Evolutionary conservation across 1,284 basidiomycete genomes (phyloP).

Genomic region (Malassezia obtusa): DNA sequence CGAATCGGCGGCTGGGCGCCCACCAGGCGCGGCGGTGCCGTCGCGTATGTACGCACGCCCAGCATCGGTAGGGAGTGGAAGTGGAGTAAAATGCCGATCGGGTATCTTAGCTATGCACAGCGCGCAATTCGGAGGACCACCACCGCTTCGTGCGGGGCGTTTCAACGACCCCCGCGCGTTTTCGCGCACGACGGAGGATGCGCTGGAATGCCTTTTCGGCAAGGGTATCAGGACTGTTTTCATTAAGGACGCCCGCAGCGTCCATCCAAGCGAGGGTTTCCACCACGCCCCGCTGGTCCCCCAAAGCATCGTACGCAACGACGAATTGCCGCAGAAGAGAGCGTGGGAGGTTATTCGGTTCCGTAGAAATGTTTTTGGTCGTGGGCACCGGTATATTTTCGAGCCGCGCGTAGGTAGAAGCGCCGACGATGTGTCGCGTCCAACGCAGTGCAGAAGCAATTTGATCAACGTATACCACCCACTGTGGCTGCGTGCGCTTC

Average conservation of each 20-base stretch:
- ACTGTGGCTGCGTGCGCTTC: not conserved
- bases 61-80: not conserved
- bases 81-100: not conserved
- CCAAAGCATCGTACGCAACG: constrained; percentile 5
- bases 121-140: not conserved
- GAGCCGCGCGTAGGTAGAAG: not conserved
- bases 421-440: not conserved
- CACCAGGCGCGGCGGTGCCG: constrained; percentile 7
- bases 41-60: not conserved
- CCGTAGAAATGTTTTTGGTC: not conserved
- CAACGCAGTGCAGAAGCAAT: not conserved
- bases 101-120: constrained; percentile 3
- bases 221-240: not conserved
- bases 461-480: not conserved
- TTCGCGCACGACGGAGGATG: not conserved
- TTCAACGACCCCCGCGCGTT: not conserved
- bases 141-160: constrained; percentile 3
- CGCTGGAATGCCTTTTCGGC: not conserved
- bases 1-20: not conserved
- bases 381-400: not conserved
- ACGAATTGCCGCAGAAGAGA: constrained; percentile 2
- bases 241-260: not conserved
- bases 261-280: constrained; percentile 11
- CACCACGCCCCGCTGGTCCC: not conserved
- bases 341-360: not conserved